Percentiles rank a stretch among this genome's conserved stretches.
These are phyloP conservation scores for Suillus fuscotomentosus DNA, from an alignment of 768 basidiomycete species.

Conservation along the genomic window DNA sequence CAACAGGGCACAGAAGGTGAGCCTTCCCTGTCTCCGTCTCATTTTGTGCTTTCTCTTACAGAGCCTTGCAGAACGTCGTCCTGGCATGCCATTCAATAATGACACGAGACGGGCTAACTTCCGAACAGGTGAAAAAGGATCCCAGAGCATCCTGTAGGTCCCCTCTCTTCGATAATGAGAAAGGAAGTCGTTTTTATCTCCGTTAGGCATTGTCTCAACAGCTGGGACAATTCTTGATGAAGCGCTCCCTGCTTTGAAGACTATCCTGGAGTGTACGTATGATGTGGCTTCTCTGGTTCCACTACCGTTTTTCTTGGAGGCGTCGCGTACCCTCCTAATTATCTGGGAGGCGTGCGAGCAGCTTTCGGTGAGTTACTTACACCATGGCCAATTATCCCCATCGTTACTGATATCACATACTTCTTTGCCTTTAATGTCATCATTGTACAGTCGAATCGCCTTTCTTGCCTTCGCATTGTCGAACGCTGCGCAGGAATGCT, in stretches of 20 bases:
- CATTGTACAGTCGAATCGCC: conserved; percentile 54
- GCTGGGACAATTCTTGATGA: background rate
- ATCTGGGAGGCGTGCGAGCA: conserved; percentile 65
- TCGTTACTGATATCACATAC: background rate
- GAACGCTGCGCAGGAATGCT: conserved; percentile 75
- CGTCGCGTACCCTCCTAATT: conserved; percentile 48
- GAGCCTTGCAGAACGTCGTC: background rate
- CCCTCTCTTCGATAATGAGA: background rate
- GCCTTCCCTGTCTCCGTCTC: background rate
- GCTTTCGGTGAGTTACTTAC: conserved; percentile 52
- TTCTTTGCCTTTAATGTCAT: background rate
- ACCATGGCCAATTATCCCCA: background rate
- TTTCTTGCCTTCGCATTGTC: conserved; percentile 67
- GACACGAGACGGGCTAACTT: background rate
- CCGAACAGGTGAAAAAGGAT: background rate
- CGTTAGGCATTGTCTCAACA: background rate
- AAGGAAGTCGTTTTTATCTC: background rate
- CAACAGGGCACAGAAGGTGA: background rate
- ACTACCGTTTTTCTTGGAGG: conserved; percentile 51
- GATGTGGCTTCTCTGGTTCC: conserved; percentile 44
- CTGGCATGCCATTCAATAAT: background rate
- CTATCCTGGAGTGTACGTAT: background rate
- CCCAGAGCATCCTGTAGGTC: background rate
- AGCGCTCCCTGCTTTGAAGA: background rate
- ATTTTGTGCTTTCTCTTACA: background rate